Evolutionary conservation across 1,284 basidiomycete genomes (phyloP).

Genomic region (Agroathelia rolfsii): DNA sequence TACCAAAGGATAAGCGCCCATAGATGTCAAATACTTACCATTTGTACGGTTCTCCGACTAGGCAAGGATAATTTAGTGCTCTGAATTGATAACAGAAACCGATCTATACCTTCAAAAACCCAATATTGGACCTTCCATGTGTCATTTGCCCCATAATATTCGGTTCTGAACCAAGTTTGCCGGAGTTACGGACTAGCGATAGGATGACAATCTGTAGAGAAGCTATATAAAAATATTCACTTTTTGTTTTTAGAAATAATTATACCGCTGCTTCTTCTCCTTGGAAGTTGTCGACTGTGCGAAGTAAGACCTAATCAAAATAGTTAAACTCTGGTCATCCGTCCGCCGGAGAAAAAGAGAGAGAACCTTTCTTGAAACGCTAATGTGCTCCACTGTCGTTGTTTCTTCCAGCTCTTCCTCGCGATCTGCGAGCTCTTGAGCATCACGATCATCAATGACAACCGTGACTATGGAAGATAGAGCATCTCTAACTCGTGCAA

Average conservation of each 20-base stretch:
- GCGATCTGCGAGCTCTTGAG: slow-evolving; percentile 41
- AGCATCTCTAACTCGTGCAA: slow-evolving; percentile 45
- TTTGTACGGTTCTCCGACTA: slow-evolving; percentile 52
- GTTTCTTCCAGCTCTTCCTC: slow-evolving; percentile 33
- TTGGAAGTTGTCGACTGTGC: slow-evolving; percentile 74
- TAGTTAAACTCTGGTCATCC: too few relatives aligned
- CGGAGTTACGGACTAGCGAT: slow-evolving; percentile 62
- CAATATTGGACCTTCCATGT: slow-evolving; percentile 37
- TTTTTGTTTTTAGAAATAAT: slow-evolving; percentile 3
- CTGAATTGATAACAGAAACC: background rate
- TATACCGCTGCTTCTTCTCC: slow-evolving; percentile 53
- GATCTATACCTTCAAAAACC: slow-evolving; percentile 55
- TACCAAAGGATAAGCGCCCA: too few relatives aligned
- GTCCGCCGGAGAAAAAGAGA: too few relatives aligned
- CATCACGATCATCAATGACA: slow-evolving; percentile 61
- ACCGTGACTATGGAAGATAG: slow-evolving; percentile 40
- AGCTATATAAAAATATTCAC: too few relatives aligned
- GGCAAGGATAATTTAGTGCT: background rate
- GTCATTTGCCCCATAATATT: slow-evolving; percentile 12
- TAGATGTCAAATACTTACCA: slow-evolving; percentile 19
- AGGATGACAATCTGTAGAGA: slow-evolving; percentile 61
- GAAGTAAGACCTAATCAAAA: slow-evolving; percentile 41
- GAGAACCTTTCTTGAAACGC: slow-evolving; percentile 36
- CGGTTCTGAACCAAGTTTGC: slow-evolving; percentile 27
- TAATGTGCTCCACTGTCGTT: slow-evolving; percentile 35